These are phyloP conservation scores for Trichoderma sp. DNA, from an alignment of 2,329 filamentous ascomycete genomes.

Conservation along the genomic window DNA sequence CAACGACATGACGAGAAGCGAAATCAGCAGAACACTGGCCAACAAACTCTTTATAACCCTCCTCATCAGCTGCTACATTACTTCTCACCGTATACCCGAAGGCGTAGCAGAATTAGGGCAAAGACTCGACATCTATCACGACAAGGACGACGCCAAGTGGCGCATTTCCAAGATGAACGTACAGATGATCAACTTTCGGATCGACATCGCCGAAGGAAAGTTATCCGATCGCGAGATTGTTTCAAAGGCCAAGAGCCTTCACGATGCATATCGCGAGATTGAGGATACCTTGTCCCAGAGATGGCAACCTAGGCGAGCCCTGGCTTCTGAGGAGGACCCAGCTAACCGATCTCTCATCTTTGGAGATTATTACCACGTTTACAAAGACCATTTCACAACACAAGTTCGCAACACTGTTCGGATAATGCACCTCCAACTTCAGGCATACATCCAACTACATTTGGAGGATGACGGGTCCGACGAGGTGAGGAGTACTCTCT, in stretches of 20 bases:
- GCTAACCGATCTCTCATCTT: conserved; percentile 14
- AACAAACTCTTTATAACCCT: conserved; percentile 22
- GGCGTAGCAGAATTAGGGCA: conserved; percentile 8
- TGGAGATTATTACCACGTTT: conserved; percentile 23
- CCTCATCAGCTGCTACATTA: conserved; percentile 13
- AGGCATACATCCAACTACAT: conserved; percentile 12
- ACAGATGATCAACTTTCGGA: conserved; percentile 22
- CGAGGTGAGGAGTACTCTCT: not conserved
- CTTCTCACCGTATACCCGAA: conserved; percentile 20
- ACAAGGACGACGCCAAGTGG: conserved; percentile 24
- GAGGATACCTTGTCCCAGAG: conserved; percentile 16
- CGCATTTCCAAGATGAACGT: conserved; percentile 22
- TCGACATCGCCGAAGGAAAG: conserved; percentile 20
- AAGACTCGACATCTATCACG: conserved; percentile 14
- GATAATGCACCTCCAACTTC: conserved; percentile 24
- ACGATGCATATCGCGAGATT: conserved; percentile 4
- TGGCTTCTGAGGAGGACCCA: not conserved
- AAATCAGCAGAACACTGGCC: conserved; percentile 17
- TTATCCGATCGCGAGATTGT: not conserved
- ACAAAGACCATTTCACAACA: conserved; percentile 23
- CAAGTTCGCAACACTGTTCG: conserved; percentile 26
- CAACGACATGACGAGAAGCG: conserved; percentile 13
- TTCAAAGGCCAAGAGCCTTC: not conserved
- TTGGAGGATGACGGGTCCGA: not conserved
- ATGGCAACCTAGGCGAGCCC: conserved; percentile 17